Percentiles rank a stretch among this genome's conserved stretches.
These are phyloP conservation scores for Penicillium longicatenatum DNA, from an alignment of 495 filamentous ascomycete genomes.

Conservation along the genomic window DNA sequence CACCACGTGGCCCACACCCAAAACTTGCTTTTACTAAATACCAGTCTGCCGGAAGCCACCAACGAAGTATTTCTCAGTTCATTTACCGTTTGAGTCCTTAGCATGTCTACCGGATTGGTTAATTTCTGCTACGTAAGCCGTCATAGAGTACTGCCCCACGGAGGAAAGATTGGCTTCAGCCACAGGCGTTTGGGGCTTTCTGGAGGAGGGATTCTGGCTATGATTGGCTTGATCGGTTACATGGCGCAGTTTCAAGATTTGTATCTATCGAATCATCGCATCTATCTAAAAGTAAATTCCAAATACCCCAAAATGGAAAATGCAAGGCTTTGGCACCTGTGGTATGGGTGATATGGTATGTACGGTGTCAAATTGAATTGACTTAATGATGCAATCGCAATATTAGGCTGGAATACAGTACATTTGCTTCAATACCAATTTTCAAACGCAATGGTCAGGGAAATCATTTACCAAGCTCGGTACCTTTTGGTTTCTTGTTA, in stretches of 20 bases:
- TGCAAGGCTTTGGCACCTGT: no score
- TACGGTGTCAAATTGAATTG: background rate
- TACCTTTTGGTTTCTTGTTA: no score
- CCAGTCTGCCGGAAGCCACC: background rate
- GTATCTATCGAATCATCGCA: background rate
- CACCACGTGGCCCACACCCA: background rate
- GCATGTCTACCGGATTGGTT: background rate
- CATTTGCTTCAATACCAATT: no score
- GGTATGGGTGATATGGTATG: no score
- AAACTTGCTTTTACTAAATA: no score
- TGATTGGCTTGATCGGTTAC: background rate
- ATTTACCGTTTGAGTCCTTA: background rate
- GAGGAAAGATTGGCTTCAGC: background rate
- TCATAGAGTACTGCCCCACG: background rate
- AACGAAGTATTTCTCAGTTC: background rate
- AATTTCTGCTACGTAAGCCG: background rate
- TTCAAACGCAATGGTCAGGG: background rate
- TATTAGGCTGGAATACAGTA: background rate
- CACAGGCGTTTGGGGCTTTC: background rate
- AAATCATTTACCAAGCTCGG: background rate
- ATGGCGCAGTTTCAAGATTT: background rate
- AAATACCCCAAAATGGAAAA: background rate
- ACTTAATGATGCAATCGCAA: background rate
- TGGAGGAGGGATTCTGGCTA: background rate
- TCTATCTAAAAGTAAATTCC: background rate